Conservation (phyloP, 352 stramenopile genomes). For the Globisporangium emineosum region DNA sequence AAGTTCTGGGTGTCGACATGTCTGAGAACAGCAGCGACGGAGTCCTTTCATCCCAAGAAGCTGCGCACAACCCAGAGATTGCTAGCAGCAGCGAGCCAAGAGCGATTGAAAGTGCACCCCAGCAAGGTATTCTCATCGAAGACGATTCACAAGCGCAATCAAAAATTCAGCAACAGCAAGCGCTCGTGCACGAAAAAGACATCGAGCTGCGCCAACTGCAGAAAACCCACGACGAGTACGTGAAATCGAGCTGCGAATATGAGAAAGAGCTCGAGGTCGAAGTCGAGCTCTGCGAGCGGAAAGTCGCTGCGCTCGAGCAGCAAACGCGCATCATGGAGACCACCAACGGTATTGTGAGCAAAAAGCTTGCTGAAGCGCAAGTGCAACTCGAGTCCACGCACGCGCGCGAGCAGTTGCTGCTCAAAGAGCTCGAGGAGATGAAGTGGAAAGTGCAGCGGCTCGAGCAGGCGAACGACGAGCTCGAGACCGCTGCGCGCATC, state of each 20-base stretch:
- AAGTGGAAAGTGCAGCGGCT: conserved; percentile 67
- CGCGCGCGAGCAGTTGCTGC: conserved; percentile 30
- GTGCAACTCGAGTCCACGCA: conserved; percentile 25
- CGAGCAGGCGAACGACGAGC: conserved; percentile 69
- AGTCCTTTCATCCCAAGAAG: background rate
- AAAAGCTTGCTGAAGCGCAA: conserved; percentile 19
- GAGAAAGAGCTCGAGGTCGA: conserved; percentile 66
- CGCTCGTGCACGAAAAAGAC: conserved; percentile 2
- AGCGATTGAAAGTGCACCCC: background rate
- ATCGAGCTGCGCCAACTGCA: conserved; percentile 51
- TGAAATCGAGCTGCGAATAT: conserved; percentile 73
- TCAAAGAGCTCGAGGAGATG: conserved; percentile 41
- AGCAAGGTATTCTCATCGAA: background rate
- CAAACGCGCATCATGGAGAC: conserved; percentile 28
- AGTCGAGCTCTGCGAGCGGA: conserved; percentile 53
- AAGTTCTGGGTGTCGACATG: background rate
- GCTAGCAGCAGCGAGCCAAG: background rate
- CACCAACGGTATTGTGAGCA: conserved; percentile 24
- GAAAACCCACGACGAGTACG: conserved; percentile 65
- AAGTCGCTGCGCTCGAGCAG: conserved; percentile 26
- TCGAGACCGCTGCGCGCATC: conserved; percentile 60
- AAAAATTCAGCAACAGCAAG: background rate
- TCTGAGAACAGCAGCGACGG: background rate
- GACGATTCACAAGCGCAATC: background rate
- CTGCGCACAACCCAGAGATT: background rate